Percentiles rank a stretch among this genome's conserved stretches.
Conservation (phyloP, 768 basidiomycete genomes). For the Leccinum boreale region DNA sequence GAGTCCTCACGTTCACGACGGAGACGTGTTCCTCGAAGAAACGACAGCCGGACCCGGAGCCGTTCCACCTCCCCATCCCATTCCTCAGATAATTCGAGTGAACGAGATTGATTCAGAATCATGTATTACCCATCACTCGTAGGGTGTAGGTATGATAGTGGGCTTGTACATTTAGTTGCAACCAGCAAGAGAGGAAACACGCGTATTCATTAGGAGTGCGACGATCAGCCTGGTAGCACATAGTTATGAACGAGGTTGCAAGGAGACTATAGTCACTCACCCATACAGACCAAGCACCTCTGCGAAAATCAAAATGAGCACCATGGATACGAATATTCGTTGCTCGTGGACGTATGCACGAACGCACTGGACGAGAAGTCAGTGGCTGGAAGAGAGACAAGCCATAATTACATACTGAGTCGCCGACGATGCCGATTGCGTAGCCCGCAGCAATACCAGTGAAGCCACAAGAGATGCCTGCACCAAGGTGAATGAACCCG, state of each 20-base stretch:
- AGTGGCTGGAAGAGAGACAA: background rate
- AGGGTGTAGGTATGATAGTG: constrained; percentile 13
- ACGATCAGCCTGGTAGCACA: constrained; percentile 64
- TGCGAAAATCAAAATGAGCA: constrained; percentile 90
- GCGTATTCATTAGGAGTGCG: constrained; percentile 88
- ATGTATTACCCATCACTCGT: constrained; percentile 6
- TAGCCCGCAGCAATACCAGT: constrained; percentile 93
- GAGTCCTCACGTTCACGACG: constrained; percentile 43
- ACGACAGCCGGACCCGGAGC: constrained; percentile 19
- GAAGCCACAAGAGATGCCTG: constrained; percentile 86
- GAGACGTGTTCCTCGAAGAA: constrained; percentile 36
- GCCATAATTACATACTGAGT: constrained; percentile 61
- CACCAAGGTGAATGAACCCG: constrained; percentile 90
- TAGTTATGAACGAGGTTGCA: background rate
- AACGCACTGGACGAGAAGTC: constrained; percentile 58
- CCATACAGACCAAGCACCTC: constrained; percentile 91
- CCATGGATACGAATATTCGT: constrained; percentile 92
- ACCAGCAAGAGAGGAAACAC: constrained; percentile 43
- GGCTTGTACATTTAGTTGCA: constrained; percentile 17
- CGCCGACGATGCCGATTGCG: constrained; percentile 92
- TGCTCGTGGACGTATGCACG: constrained; percentile 89
- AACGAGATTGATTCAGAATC: constrained; percentile 12
- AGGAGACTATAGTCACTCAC: constrained; percentile 36
- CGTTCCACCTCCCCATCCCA: constrained; percentile 22
- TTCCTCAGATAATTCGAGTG: constrained; percentile 13